These are phyloP conservation scores for Trypanosoma conorhini DNA, from an alignment of 208 protist species.

Conservation along the genomic window DNA sequence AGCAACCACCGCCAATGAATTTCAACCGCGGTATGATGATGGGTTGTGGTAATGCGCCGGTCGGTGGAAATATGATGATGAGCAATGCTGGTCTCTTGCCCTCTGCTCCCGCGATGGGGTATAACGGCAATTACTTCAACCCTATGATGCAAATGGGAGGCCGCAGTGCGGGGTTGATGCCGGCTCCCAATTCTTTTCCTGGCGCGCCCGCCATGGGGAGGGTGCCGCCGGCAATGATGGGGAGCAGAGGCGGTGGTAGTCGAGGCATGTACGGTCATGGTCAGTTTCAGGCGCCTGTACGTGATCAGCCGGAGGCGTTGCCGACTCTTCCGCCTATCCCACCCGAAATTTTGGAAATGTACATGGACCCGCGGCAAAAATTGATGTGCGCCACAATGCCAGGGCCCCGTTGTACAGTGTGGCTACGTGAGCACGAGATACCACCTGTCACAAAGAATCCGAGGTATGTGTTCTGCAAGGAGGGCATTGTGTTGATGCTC, in stretches of 20 bases:
- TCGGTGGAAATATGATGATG: constrained; percentile 20
- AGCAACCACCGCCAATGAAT: constrained; percentile 27
- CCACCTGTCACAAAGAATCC: constrained; percentile 49
- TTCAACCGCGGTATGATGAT: constrained; percentile 8
- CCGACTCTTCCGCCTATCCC: constrained; percentile 39
- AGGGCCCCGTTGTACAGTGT: constrained; percentile 78
- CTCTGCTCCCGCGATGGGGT: background rate
- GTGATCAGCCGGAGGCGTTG: constrained; percentile 28
- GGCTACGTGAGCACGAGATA: constrained; percentile 67
- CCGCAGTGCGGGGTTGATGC: constrained; percentile 19
- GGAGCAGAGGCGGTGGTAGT: constrained; percentile 6
- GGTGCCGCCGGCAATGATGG: background rate
- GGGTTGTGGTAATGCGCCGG: background rate
- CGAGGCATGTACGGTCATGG: background rate
- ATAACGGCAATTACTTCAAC: constrained; percentile 22
- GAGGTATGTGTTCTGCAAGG: constrained; percentile 75
- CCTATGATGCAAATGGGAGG: constrained; percentile 21
- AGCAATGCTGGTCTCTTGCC: constrained; percentile 28
- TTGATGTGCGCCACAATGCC: constrained; percentile 84
- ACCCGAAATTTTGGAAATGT: constrained; percentile 57
- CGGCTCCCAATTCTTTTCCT: constrained; percentile 13
- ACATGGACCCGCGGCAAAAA: constrained; percentile 66
- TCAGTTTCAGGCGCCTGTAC: constrained; percentile 18
- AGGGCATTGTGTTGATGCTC: constrained; percentile 79
- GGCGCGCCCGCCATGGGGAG: background rate